Percentiles rank a stretch among this genome's conserved stretches.
phyloP scores from a whole-genome alignment of 2,329 filamentous ascomycete genomes.

The Cladosporium sp. region DNA sequence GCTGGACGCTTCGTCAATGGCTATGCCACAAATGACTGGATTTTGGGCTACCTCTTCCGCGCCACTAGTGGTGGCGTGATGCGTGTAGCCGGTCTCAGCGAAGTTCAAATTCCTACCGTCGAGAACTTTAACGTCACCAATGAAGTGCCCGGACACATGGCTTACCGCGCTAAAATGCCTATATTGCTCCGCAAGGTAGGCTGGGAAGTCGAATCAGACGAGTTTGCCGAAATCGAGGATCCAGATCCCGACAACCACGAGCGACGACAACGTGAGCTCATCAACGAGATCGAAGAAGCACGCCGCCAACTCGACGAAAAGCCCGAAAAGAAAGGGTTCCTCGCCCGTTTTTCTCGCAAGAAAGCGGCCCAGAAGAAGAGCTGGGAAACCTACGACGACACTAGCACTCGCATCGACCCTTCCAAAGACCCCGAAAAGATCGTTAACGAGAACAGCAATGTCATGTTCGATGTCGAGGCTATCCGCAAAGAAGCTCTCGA shows the following conservation, averaged over 20 bases:
- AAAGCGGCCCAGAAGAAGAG: conserved; percentile 73
- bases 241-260: conserved; percentile 92
- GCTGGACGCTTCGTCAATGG: conserved; percentile 92
- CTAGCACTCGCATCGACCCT: conserved; percentile 43
- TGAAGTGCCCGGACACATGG: conserved; percentile 88
- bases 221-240: conserved; percentile 95
- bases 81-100: conserved; percentile 76
- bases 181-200: conserved; percentile 79
- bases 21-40: conserved; percentile 95
- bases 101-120: conserved; percentile 74
- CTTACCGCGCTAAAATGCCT: conserved; percentile 91
- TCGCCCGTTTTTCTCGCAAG: conserved; percentile 77
- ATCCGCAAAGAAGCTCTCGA: conserved; percentile 69
- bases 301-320: conserved; percentile 80
- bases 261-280: conserved; percentile 82
- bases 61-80: conserved; percentile 89
- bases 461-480: conserved; percentile 93
- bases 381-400: conserved; percentile 91
- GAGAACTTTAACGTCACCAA: conserved; percentile 89
- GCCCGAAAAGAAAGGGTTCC: conserved; percentile 62
- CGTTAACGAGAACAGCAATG: conserved; percentile 39
- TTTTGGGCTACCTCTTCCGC: conserved; percentile 88
- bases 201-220: conserved; percentile 86
- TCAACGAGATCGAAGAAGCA: conserved; percentile 94
- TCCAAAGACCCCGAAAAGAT: conserved; percentile 9